Conservation (phyloP, 2,329 filamentous ascomycete species). For the Canariomyces notabilis region DNA sequence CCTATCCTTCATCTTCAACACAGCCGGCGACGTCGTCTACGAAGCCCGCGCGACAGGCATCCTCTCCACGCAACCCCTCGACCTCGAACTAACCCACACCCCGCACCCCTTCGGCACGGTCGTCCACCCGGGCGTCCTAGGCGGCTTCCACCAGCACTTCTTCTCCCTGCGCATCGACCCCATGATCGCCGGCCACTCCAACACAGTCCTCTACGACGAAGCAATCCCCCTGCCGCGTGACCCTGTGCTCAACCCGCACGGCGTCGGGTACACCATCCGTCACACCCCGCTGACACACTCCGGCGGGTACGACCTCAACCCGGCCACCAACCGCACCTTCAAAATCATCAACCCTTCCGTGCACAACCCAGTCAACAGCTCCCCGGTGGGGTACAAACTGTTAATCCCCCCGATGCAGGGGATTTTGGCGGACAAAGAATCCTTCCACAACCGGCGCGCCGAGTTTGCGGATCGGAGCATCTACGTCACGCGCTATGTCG, state of each 20-base stretch:
- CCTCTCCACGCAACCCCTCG: slow-evolving; percentile 47
- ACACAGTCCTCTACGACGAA: slow-evolving; percentile 55
- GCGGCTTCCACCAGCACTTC: slow-evolving; percentile 70
- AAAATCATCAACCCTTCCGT: slow-evolving; percentile 52
- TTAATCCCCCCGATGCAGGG: slow-evolving; percentile 52
- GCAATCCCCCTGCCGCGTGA: slow-evolving; percentile 47
- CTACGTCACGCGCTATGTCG: slow-evolving; percentile 34
- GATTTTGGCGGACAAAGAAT: slow-evolving; percentile 43
- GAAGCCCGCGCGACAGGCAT: slow-evolving; percentile 64
- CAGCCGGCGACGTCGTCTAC: slow-evolving; percentile 54
- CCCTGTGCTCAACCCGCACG: slow-evolving; percentile 41
- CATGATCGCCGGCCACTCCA: slow-evolving; percentile 53
- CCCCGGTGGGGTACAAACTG: slow-evolving; percentile 53
- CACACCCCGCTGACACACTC: slow-evolving; percentile 44
- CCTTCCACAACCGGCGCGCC: slow-evolving; percentile 32
- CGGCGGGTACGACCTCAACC: slow-evolving; percentile 43
- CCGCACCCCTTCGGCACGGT: slow-evolving; percentile 52
- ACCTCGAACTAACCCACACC: slow-evolving; percentile 50
- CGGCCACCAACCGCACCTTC: slow-evolving; percentile 47
- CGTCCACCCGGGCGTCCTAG: slow-evolving; percentile 57
- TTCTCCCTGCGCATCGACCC: slow-evolving; percentile 63
- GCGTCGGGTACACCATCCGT: slow-evolving; percentile 43
- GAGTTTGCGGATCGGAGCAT: slow-evolving; percentile 34
- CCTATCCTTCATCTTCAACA: slow-evolving; percentile 60
- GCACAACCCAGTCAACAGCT: slow-evolving; percentile 49